phyloP scores from a whole-genome alignment of 345 rosid species.

The Brassica nigra region DNA sequence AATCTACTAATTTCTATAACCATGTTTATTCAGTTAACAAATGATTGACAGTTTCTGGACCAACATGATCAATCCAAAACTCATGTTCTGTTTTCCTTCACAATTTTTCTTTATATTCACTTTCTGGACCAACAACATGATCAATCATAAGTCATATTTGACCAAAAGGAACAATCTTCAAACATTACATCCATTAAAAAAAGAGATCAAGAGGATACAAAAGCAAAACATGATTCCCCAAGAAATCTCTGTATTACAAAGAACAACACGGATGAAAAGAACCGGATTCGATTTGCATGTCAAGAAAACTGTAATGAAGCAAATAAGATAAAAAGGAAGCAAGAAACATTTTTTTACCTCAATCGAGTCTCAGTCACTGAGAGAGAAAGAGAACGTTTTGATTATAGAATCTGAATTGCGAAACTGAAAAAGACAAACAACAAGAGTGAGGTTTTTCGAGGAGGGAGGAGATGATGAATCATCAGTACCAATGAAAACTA shows the following conservation, averaged over 20 bases:
- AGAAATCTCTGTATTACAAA: background rate
- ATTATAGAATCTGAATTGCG: constrained; percentile 13
- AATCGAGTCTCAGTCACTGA: background rate
- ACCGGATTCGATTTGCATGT: constrained; percentile 1
- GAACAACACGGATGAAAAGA: constrained; percentile 7
- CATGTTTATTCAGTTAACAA: background rate
- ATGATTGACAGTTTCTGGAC: background rate
- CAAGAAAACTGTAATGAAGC: background rate
- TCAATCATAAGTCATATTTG: too few species aligned
- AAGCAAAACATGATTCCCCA: background rate
- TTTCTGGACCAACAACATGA: too few species aligned
- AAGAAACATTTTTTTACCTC: constrained; percentile 7
- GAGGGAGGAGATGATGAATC: constrained; percentile 19
- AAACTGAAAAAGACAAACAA: constrained; percentile 18
- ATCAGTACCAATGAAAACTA: background rate
- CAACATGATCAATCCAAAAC: background rate
- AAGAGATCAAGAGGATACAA: constrained; percentile 3
- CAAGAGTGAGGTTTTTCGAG: constrained; percentile 20
- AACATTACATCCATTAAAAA: background rate
- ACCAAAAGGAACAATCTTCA: too few species aligned
- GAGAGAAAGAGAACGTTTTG: background rate
- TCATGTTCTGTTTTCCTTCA: too few species aligned
- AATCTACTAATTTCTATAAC: background rate
- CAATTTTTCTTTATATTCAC: too few species aligned
- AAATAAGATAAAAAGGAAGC: background rate